These are phyloP conservation scores for Candida dubliniensis DNA, from an alignment of 1,139 yeast genomes.

Conservation along the genomic window DNA sequence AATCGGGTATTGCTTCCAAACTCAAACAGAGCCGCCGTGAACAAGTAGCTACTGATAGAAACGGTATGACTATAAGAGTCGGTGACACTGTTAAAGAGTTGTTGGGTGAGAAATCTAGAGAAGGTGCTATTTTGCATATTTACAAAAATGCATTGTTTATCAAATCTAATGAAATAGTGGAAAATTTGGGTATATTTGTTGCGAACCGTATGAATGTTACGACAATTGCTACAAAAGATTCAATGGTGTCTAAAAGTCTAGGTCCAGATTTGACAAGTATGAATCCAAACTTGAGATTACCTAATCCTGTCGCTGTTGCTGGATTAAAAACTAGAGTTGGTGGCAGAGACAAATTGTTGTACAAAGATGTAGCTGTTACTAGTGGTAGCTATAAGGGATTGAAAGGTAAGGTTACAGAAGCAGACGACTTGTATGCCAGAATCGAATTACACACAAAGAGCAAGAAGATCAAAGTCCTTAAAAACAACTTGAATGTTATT, in stretches of 20 bases:
- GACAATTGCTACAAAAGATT: constrained; percentile 82
- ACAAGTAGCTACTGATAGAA: constrained; percentile 82
- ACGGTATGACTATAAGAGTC: constrained; percentile 79
- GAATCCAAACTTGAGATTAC: constrained; percentile 74
- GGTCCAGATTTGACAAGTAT: constrained; percentile 75
- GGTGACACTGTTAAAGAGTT: constrained; percentile 91
- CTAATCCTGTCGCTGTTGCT: constrained; percentile 45
- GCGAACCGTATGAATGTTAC: constrained; percentile 73
- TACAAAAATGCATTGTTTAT: constrained; percentile 78
- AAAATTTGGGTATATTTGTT: constrained; percentile 91
- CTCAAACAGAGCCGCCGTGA: constrained; percentile 63
- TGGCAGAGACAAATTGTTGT: constrained; percentile 79
- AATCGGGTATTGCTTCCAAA: constrained; percentile 78
- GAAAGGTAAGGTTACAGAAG: constrained; percentile 90
- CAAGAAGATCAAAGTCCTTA: constrained; percentile 83
- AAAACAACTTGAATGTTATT: constrained; percentile 71
- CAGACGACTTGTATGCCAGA: constrained; percentile 87
- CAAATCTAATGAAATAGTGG: constrained; percentile 74
- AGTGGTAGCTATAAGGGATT: constrained; percentile 93
- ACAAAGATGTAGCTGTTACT: constrained; percentile 82
- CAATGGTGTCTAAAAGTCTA: constrained; percentile 52
- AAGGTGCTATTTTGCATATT: constrained; percentile 85
- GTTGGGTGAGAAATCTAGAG: constrained; percentile 62
- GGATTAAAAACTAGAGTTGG: constrained; percentile 56
- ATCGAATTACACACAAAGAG: constrained; percentile 92